Conservation (phyloP, 208 protist species). For the Trypanosoma melophagium region DNA sequence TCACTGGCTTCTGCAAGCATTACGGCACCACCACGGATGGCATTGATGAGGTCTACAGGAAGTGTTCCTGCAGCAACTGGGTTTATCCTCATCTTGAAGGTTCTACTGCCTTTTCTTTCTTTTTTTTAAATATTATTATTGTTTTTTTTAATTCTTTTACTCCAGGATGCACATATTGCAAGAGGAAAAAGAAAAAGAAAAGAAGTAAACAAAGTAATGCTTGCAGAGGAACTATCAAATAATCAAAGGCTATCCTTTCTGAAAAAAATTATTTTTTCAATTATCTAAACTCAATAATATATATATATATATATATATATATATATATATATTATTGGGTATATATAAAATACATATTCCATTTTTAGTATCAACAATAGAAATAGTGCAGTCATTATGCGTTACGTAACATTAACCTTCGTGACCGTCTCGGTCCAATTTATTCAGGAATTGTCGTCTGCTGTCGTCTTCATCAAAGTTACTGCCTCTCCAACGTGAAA, state of each 20-base stretch:
- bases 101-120: neutral
- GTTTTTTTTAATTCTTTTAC: no score
- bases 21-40: slow-evolving; percentile 25
- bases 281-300: no score
- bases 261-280: no score
- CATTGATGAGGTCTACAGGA: slow-evolving; percentile 31
- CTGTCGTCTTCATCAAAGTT: slow-evolving; percentile 35
- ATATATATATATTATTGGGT: neutral
- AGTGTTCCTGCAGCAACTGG: slow-evolving; percentile 23
- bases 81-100: slow-evolving; percentile 3
- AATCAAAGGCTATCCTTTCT: neutral
- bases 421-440: slow-evolving; percentile 17
- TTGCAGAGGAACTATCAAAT: no score
- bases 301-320: no score
- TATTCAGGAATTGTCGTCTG: slow-evolving; percentile 23
- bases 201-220: neutral
- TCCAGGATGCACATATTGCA: no score
- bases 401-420: slow-evolving; percentile 8
- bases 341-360: neutral
- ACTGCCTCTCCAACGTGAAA: slow-evolving; percentile 34
- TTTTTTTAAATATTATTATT: neutral
- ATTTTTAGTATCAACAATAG: neutral
- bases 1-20: neutral
- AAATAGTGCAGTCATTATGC: no score
- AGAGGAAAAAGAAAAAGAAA: slow-evolving; percentile 4